Evolutionary conservation across 805 yeast species (phyloP).

Genomic region (Sungouiella blattae): DNA sequence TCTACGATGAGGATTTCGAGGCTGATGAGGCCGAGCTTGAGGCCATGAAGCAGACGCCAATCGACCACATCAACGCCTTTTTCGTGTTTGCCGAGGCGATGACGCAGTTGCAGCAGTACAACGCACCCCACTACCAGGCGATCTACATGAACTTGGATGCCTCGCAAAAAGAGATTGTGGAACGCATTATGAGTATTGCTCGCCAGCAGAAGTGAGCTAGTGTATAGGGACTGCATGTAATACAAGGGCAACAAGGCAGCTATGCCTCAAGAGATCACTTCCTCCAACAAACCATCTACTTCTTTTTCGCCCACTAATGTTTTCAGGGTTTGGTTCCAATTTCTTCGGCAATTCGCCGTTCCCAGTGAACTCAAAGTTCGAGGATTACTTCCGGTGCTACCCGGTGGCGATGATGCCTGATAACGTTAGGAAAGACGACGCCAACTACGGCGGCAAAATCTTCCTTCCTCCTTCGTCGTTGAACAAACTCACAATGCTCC

Average conservation of each 20-base stretch:
- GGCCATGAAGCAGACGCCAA: conserved; percentile 74
- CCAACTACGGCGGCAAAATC: conserved; percentile 94
- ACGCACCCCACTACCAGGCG: conserved; percentile 46
- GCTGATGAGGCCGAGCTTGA: conserved; percentile 76
- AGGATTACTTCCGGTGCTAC: conserved; percentile 87
- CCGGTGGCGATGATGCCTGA: conserved; percentile 91
- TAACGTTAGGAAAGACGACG: conserved; percentile 61
- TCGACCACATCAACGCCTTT: conserved; percentile 75
- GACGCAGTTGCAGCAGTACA: conserved; percentile 44
- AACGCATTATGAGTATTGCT: conserved; percentile 24
- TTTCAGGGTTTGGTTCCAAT: conserved; percentile 40
- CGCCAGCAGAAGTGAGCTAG: conserved; percentile 7
- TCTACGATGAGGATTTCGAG: conserved; percentile 31
- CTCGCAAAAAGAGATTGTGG: conserved; percentile 31
- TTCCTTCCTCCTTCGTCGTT: conserved; percentile 92
- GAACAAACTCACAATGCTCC: conserved; percentile 81
- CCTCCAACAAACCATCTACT: neutral
- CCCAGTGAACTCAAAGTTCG: conserved; percentile 48
- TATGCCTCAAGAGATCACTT: too few relatives aligned
- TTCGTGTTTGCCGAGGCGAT: conserved; percentile 58
- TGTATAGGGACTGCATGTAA: too few relatives aligned
- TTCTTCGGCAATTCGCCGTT: conserved; percentile 34
- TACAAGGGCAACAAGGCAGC: too few relatives aligned
- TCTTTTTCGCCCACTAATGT: conserved; percentile 22
- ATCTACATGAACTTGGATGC: conserved; percentile 40